Evolutionary conservation across 1,284 basidiomycete species (phyloP).

Genomic region (Pulveroboletus sp.): DNA sequence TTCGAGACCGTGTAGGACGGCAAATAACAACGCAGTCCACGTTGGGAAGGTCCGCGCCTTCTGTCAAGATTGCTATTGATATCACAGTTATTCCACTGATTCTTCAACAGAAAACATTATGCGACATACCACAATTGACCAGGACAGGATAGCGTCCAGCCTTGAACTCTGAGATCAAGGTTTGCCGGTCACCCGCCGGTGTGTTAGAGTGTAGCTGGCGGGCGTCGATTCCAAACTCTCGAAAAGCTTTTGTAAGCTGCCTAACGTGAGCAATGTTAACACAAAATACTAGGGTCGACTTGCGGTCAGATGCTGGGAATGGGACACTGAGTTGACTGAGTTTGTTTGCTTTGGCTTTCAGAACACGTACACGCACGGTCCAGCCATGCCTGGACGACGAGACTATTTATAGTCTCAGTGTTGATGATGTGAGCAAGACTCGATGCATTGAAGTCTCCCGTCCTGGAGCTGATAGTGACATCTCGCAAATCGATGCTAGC

Average conservation of each 20-base stretch:
- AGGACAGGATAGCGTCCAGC: slow-evolving; percentile 81
- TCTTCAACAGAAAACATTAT: background rate
- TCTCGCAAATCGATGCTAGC: slow-evolving; percentile 70
- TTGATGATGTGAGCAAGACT: slow-evolving; percentile 82
- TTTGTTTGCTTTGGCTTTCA: slow-evolving; percentile 1
- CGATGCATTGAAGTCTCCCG: slow-evolving; percentile 79
- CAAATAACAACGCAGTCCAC: slow-evolving; percentile 91
- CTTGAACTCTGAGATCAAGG: slow-evolving; percentile 71
- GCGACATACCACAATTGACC: slow-evolving; percentile 80
- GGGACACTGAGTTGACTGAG: background rate
- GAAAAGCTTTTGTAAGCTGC: slow-evolving; percentile 74
- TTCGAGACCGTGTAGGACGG: slow-evolving; percentile 84
- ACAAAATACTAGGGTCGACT: slow-evolving; percentile 90
- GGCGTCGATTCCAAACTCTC: slow-evolving; percentile 81
- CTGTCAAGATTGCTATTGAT: slow-evolving; percentile 78
- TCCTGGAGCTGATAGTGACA: slow-evolving; percentile 63
- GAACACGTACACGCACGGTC: slow-evolving; percentile 66
- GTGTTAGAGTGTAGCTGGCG: slow-evolving; percentile 79
- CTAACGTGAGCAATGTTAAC: slow-evolving; percentile 86
- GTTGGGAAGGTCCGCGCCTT: slow-evolving; percentile 89
- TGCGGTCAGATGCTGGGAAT: slow-evolving; percentile 51
- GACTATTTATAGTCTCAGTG: slow-evolving; percentile 70
- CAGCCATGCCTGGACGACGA: slow-evolving; percentile 81
- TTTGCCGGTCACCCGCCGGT: slow-evolving; percentile 62
- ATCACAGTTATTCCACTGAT: background rate